These are phyloP conservation scores for Cercophora scortea DNA, from an alignment of 495 filamentous ascomycete genomes.

Conservation along the genomic window DNA sequence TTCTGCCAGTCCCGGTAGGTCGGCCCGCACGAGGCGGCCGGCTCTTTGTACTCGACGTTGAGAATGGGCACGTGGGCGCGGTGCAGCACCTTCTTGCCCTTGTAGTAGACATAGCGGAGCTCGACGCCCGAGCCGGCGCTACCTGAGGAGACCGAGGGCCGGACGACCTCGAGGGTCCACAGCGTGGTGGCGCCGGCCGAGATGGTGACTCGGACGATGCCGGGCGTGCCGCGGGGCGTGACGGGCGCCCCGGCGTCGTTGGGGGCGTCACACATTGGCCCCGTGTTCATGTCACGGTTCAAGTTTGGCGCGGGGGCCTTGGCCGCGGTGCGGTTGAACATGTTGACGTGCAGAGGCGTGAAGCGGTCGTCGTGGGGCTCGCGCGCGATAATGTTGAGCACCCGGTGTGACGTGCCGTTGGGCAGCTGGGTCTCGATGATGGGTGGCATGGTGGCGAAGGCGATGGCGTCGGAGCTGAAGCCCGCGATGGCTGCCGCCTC, in stretches of 20 bases:
- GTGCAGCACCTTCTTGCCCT: not conserved
- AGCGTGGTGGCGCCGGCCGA: not conserved
- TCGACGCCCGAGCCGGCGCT: not conserved
- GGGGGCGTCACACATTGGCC: not conserved
- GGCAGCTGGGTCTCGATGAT: not conserved
- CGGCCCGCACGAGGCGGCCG: not conserved
- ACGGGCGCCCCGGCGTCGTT: not conserved
- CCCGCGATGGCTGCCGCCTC: not conserved
- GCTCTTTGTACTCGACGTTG: not conserved
- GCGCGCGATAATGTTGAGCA: not conserved
- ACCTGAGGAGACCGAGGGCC: not conserved
- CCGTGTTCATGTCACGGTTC: not conserved
- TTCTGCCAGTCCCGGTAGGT: constrained; percentile 4
- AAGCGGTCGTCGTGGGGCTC: not conserved
- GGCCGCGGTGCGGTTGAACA: not conserved
- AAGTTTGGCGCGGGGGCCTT: not conserved
- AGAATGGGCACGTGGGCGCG: not conserved
- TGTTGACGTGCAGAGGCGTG: not conserved
- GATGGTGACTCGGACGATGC: not conserved
- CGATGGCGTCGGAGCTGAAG: not conserved
- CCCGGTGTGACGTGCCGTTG: not conserved
- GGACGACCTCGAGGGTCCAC: not conserved
- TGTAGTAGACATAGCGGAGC: not conserved
- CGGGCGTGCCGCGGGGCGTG: not conserved
- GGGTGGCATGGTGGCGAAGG: not conserved